phyloP scores from a whole-genome alignment of 2,329 filamentous ascomycete species.

The Aspergillus udagawae region DNA sequence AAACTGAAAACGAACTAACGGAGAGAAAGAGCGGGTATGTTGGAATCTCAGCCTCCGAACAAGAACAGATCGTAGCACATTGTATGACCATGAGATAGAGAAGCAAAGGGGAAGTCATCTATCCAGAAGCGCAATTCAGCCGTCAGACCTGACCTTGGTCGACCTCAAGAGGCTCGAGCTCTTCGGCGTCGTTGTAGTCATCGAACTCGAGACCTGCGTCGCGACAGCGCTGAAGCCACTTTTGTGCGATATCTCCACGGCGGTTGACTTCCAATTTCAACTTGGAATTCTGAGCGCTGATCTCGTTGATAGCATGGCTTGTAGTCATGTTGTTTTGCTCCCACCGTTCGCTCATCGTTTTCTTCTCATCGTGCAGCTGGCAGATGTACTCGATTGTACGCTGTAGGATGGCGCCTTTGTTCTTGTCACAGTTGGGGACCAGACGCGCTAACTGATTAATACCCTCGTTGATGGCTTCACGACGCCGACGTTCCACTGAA shows the following conservation, averaged over 20 bases:
- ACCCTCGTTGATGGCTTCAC: conserved; percentile 97
- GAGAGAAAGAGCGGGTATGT: conserved; percentile 22
- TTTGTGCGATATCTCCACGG: conserved; percentile 66
- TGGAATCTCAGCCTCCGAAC: conserved; percentile 18
- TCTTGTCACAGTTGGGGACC: conserved; percentile 96
- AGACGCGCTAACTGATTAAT: conserved; percentile 98
- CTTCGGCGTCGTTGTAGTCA: conserved; percentile 45
- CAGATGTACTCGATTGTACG: conserved; percentile 92
- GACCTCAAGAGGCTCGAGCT: conserved; percentile 35
- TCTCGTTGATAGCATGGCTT: conserved; percentile 64
- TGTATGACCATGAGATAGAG: conserved; percentile 11
- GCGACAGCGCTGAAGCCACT: conserved; percentile 46
- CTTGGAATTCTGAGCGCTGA: conserved; percentile 89
- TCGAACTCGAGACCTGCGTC: conserved; percentile 47
- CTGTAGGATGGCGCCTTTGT: conserved; percentile 94
- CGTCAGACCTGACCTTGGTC: conserved; percentile 26
- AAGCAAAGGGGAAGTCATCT: not conserved
- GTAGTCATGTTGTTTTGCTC: conserved; percentile 43
- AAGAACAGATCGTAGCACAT: conserved; percentile 27
- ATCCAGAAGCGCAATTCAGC: conserved; percentile 2
- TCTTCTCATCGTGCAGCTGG: conserved; percentile 59
- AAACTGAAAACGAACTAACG: conserved; percentile 6
- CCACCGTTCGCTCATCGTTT: conserved; percentile 39
- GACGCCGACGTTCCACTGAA: conserved; percentile 86
- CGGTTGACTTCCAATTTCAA: conserved; percentile 87